Base-by-base conservation (phyloP, 768 basidiomycete species). In the Termitomyces titanicus region DNA sequence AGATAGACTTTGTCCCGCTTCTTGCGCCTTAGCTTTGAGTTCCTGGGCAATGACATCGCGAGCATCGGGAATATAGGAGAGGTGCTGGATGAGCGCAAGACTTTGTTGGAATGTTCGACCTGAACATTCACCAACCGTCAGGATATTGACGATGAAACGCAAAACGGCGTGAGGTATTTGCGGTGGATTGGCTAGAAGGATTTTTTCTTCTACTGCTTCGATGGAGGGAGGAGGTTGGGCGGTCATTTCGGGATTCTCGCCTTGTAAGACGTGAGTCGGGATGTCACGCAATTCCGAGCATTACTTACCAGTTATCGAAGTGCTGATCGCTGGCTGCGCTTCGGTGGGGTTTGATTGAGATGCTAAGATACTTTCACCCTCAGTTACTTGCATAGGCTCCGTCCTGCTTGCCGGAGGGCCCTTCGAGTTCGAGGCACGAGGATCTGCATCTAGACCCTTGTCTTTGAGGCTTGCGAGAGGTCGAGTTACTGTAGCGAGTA, bases 81-180 rank as follows among this genome's bases (percentile, higher is more conserved):
- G 75, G 64, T 99, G 86, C 69, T 96, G 93, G 54, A 99, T 98
- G 33, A 98, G 81, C 17, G 87, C 79, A 40, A 98, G 78, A 38
- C 92, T 94, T 66, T 94, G 87, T 62, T 94, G 89, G 82, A 99
- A 99, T n/a, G 95, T 97, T 31, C 89, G 81, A 40, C 89, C 91
- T 22, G 94, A 94, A 66, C 96, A 98, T 75, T 99, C 97, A 42
- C 97, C 97, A 18, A 89, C 80, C n/a, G 97, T 98, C 59, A 99
- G 77, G 62, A 98, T 94, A 70, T 98, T 98, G 67, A 97, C 94
- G 57, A 98, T 93, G 35, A 94, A 82, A 35, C 91, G 86, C 24
- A 98, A 79, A n/a, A 90, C 86, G 3, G 83, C 68, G 49, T 89
- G 83, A 7, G 95, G 93, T 55, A 98, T 87, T 60, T 88, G 85